These are phyloP conservation scores for Paecilomyces niveus DNA, from an alignment of 2,329 filamentous ascomycete species.

Conservation along the genomic window DNA sequence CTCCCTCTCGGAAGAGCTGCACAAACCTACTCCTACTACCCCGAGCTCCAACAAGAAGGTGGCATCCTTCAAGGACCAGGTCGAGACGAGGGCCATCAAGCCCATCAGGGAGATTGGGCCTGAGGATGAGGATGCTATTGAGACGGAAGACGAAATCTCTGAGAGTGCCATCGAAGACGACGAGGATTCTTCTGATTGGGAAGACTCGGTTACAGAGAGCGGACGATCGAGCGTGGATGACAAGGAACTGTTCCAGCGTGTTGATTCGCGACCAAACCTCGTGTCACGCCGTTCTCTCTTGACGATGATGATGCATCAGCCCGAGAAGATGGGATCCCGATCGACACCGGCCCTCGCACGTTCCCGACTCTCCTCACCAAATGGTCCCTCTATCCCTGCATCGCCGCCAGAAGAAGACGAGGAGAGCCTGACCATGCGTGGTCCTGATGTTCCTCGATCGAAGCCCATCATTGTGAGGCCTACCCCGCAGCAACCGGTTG, in stretches of 20 bases:
- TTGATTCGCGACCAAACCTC: constrained; percentile 79
- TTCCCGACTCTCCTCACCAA: constrained; percentile 60
- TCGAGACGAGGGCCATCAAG: constrained; percentile 60
- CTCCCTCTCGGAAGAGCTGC: constrained; percentile 48
- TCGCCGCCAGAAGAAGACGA: constrained; percentile 53
- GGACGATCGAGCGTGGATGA: constrained; percentile 77
- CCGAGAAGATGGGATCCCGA: constrained; percentile 61
- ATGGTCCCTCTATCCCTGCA: constrained; percentile 57
- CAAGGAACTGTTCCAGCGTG: constrained; percentile 75
- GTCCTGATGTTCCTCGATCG: constrained; percentile 59
- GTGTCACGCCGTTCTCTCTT: constrained; percentile 82
- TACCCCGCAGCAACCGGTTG: constrained; percentile 62
- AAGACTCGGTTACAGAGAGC: constrained; percentile 69
- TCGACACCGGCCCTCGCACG: constrained; percentile 39
- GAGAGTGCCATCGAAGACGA: constrained; percentile 76
- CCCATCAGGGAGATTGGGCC: constrained; percentile 51
- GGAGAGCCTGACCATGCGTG: constrained; percentile 56
- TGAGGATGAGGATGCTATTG: constrained; percentile 53
- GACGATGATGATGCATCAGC: constrained; percentile 80
- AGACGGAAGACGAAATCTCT: constrained; percentile 61
- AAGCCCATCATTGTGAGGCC: constrained; percentile 75
- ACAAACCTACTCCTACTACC: constrained; percentile 29
- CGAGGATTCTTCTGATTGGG: constrained; percentile 56
- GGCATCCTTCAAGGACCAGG: constrained; percentile 72
- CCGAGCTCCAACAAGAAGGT: constrained; percentile 58